Percentiles rank a stretch among this genome's conserved stretches.
These are phyloP conservation scores for Suhomyces atakaporum DNA, from an alignment of 1,139 yeast genomes.

Conservation along the genomic window DNA sequence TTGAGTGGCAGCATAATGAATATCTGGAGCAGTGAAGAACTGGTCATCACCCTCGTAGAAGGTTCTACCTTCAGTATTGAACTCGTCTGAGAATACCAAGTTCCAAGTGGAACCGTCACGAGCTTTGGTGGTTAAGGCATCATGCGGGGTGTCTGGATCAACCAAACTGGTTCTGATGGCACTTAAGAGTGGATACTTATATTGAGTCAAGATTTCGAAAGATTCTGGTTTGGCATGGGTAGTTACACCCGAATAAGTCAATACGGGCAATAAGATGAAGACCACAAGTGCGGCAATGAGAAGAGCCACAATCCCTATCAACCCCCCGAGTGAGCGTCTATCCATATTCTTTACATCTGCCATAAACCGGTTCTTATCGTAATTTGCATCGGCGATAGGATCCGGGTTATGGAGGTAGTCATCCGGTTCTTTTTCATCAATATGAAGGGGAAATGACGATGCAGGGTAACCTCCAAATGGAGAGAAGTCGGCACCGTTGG, in stretches of 20 bases:
- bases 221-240: slow-evolving; percentile 18
- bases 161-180: slow-evolving; percentile 28
- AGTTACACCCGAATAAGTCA: slow-evolving; percentile 29
- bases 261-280: slow-evolving; percentile 29
- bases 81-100: slow-evolving; percentile 32
- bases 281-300: slow-evolving; percentile 23
- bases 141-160: slow-evolving; percentile 32
- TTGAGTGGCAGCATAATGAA: slow-evolving; percentile 33
- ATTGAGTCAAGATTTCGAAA: slow-evolving; percentile 27
- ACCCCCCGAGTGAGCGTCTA: slow-evolving; percentile 25
- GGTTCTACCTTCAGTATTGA: slow-evolving; percentile 33
- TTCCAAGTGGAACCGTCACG: slow-evolving; percentile 27
- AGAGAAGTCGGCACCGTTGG: slow-evolving; percentile 20
- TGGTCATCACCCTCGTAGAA: slow-evolving; percentile 37
- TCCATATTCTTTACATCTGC: slow-evolving; percentile 30
- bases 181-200: slow-evolving; percentile 26
- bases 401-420: slow-evolving; percentile 36
- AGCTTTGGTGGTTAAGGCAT: slow-evolving; percentile 18
- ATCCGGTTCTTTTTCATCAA: slow-evolving; percentile 34
- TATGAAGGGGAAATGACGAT: slow-evolving; percentile 30
- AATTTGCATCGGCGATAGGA: slow-evolving; percentile 33
- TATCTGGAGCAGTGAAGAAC: slow-evolving; percentile 30
- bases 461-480: slow-evolving; percentile 39
- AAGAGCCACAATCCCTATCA: slow-evolving; percentile 23
- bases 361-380: slow-evolving; percentile 28